phyloP scores from a whole-genome alignment of 78 protist species.

The Dictyostelium brefeldianum region DNA sequence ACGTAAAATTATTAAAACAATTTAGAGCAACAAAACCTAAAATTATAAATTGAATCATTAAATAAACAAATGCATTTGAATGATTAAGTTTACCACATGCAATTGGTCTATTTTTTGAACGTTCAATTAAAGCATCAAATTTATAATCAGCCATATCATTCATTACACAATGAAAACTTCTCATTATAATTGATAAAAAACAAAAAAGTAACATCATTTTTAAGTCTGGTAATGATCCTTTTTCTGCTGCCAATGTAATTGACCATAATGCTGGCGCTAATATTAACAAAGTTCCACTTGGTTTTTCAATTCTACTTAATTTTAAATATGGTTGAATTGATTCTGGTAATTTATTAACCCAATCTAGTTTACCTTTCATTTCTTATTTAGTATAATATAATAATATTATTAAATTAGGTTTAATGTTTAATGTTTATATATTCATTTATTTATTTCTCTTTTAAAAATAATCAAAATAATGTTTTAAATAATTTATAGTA shows the following conservation, averaged over 20 bases:
- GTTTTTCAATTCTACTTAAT: conserved; percentile 71
- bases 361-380: conserved; percentile 39
- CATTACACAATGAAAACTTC: conserved; percentile 95
- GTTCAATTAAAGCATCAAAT: conserved; percentile 91
- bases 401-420: too few relatives aligned
- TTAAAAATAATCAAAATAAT: too few relatives aligned
- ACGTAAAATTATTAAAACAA: conserved; percentile 65
- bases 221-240: conserved; percentile 41
- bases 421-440: too few relatives aligned
- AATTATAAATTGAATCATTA: conserved; percentile 51
- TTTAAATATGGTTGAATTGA: conserved; percentile 49
- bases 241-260: conserved; percentile 39
- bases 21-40: conserved; percentile 45
- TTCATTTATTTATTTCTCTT: too few relatives aligned
- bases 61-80: conserved; percentile 50
- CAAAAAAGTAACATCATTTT: conserved; percentile 52
- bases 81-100: conserved; percentile 84
- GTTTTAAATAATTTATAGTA: too few relatives aligned
- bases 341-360: conserved; percentile 38
- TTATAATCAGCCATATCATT: conserved; percentile 95
- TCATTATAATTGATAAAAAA: conserved; percentile 92
- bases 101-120: conserved; percentile 92
- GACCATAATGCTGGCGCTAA: conserved; percentile 54
- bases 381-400: too few relatives aligned
- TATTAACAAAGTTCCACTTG: conserved; percentile 59